phyloP scores from a whole-genome alignment of 495 filamentous ascomycete genomes.

The Podospora conica region DNA sequence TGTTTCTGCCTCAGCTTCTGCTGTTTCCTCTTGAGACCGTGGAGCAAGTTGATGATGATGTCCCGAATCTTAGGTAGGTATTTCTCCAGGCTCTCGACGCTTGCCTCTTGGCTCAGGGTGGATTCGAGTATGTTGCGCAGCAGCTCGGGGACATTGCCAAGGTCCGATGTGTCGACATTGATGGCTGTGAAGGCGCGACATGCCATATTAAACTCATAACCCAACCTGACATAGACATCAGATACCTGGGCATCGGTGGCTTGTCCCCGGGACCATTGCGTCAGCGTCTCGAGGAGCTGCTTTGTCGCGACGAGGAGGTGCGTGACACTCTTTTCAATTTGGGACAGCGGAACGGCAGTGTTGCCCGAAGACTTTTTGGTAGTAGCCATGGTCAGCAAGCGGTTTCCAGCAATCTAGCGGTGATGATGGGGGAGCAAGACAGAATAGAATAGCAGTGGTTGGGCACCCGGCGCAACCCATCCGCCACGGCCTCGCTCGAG shows the following conservation, averaged over 20 bases:
- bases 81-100: slow-evolving; percentile 79
- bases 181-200: slow-evolving; percentile 94
- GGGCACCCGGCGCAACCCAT: neutral
- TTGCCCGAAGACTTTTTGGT: slow-evolving; percentile 39
- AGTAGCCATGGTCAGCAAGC: slow-evolving; percentile 18
- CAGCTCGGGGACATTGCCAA: slow-evolving; percentile 91
- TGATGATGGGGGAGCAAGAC: neutral
- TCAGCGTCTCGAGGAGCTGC: slow-evolving; percentile 93
- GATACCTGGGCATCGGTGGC: slow-evolving; percentile 92
- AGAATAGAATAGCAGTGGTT: neutral
- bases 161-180: slow-evolving; percentile 86
- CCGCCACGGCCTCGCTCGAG: neutral
- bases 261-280: slow-evolving; percentile 88
- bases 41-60: slow-evolving; percentile 95
- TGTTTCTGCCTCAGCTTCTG: slow-evolving; percentile 79
- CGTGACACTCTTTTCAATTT: slow-evolving; percentile 97
- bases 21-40: slow-evolving; percentile 94
- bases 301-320: slow-evolving; percentile 97
- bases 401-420: neutral
- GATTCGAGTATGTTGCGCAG: slow-evolving; percentile 87
- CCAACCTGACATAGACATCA: slow-evolving; percentile 93
- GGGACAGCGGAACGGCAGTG: slow-evolving; percentile 56
- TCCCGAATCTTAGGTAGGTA: slow-evolving; percentile 91
- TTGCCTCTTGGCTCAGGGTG: slow-evolving; percentile 94
- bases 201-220: slow-evolving; percentile 98